Base-by-base conservation (phyloP, 176 grass and related monocot species). In the Areca catechu region DNA sequence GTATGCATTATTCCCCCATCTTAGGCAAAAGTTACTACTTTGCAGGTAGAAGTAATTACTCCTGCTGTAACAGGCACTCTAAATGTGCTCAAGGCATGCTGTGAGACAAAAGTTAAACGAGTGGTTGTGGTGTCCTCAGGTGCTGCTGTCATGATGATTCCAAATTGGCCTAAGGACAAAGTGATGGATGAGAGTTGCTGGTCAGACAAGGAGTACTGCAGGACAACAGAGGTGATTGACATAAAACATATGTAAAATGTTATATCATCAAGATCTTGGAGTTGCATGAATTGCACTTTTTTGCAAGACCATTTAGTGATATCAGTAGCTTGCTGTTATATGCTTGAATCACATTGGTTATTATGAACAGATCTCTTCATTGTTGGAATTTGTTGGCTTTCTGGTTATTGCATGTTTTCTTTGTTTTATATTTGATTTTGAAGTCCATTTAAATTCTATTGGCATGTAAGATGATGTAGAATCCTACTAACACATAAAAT, bases 41-140 rank as follows among this genome's bases (percentile, higher is more conserved):
- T 66, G 19, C 34, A 53, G 53, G 7, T 63, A 49, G 18, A 72
- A 7, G 7, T 68, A 43, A 24, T 71, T 51, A 15, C 29, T 20
- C 68, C 57, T 17, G 68, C 68, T 20, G 56, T 51, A n/a, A 50
- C 56, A 27, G 68, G 68, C 15, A 71, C 68, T 52, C 24, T 71
- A 1, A 61, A 71, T 71, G 68, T 71, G 9, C 55, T 71, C 23
- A 71, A 29, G 48, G 68, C 68, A 53, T 60, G 68, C 16, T 59
- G 16, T 29, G 57, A 52, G 48, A 57, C 56, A 20, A 60, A 60
- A 51, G 68, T 71, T 20, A 59, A 51, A 16, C 19, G 68, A 61
- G 68, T 37, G 16, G 56, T 71, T 25, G 68, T 71, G 47, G 68
- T 71, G 15, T 71, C 68, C 53, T 71, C 68, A 34, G 2, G 7